phyloP scores from a whole-genome alignment of 805 yeast genomes.

The Cyberlindnera saturnus region DNA sequence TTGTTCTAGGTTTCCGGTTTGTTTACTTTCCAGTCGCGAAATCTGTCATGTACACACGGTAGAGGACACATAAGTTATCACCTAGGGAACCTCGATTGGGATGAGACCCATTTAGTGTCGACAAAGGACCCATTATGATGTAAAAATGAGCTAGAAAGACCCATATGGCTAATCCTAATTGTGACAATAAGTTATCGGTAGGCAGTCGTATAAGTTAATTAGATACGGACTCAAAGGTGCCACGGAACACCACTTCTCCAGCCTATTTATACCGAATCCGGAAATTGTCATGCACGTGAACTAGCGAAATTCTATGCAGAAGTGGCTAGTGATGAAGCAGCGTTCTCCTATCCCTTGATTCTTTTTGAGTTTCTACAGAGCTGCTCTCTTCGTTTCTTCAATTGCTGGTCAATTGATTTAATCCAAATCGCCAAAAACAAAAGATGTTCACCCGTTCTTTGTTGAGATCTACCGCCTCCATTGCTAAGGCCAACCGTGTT shows the following conservation, averaged over 20 bases:
- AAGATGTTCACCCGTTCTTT: conserved; percentile 26
- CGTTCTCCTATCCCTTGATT: not conserved
- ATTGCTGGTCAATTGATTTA: not conserved
- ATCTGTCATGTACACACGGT: not conserved
- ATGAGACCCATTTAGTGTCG: too few species aligned
- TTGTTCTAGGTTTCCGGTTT: too few species aligned
- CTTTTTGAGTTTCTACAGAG: not conserved
- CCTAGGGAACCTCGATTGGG: not conserved
- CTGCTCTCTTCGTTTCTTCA: not conserved
- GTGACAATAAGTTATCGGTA: not conserved
- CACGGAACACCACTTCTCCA: too few species aligned
- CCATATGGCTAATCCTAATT: too few species aligned
- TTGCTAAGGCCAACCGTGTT: conserved; percentile 13
- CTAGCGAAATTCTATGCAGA: conserved; percentile 6
- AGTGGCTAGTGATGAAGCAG: conserved; percentile 6
- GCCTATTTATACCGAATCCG: not conserved
- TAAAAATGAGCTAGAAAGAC: too few species aligned
- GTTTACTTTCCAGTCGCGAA: too few species aligned
- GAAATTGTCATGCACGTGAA: conserved; percentile 11
- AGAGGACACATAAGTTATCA: not conserved
- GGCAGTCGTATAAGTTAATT: not conserved
- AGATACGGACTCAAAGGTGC: too few species aligned
- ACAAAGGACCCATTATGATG: too few species aligned
- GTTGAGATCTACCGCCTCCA: conserved; percentile 22
- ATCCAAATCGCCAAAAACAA: not conserved